Percentiles rank a stretch among this genome's conserved stretches.
Evolutionary conservation across 2,329 filamentous ascomycete species (phyloP).

Genomic region (Thielaviopsis ethacetica): DNA sequence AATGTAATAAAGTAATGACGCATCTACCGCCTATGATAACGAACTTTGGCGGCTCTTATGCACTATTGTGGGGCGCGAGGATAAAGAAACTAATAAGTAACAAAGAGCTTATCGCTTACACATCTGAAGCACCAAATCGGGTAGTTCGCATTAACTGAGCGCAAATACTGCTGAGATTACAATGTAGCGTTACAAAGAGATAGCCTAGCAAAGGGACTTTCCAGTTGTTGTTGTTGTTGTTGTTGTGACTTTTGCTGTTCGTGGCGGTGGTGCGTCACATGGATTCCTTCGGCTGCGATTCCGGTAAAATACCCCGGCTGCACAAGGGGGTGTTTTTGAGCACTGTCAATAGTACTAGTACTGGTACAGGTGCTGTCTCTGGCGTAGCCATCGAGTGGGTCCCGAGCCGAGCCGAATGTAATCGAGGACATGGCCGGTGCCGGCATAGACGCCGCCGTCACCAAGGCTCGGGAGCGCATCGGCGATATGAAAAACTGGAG

Average conservation of each 20-base stretch:
- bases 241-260: background rate
- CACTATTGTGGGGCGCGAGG: background rate
- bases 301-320: background rate
- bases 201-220: slow-evolving; percentile 9
- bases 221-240: background rate
- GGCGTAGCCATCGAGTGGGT: background rate
- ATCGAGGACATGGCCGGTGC: slow-evolving; percentile 14
- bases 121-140: background rate
- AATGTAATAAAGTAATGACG: background rate
- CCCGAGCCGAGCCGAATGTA: slow-evolving; percentile 20
- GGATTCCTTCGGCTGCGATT: background rate
- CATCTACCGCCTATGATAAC: background rate
- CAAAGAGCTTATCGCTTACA: background rate
- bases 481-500: slow-evolving; percentile 48
- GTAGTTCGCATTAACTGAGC: background rate
- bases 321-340: background rate
- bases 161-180: too few species aligned
- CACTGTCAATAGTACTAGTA: too few species aligned
- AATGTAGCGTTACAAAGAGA: background rate
- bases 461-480: slow-evolving; percentile 11
- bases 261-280: slow-evolving; percentile 20
- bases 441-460: slow-evolving; percentile 1
- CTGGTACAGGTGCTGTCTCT: too few species aligned
- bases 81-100: background rate
- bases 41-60: background rate